phyloP scores from a whole-genome alignment of 2,329 filamentous ascomycete genomes.

The Penicillium sp. region DNA sequence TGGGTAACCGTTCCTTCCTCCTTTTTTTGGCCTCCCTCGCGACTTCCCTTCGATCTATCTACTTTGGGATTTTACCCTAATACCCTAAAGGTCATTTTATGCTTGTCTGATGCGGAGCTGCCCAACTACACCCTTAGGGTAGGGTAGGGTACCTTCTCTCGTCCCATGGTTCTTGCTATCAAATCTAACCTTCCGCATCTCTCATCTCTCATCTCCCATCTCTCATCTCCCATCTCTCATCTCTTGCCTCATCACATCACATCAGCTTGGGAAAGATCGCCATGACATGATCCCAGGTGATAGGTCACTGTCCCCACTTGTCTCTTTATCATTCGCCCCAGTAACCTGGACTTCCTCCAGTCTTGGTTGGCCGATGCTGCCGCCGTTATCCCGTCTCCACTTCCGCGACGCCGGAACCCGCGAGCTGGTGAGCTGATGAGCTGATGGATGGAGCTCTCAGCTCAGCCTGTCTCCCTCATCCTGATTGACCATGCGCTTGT shows the following conservation, averaged over 20 bases:
- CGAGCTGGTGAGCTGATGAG: conserved; percentile 14
- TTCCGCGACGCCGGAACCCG: conserved; percentile 20
- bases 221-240: too few relatives aligned
- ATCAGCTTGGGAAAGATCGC: conserved; percentile 6
- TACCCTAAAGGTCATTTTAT: too few relatives aligned
- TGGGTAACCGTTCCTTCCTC: conserved; percentile 17
- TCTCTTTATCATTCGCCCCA: conserved; percentile 10
- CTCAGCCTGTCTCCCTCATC: conserved; percentile 12
- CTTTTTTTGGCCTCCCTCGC: neutral
- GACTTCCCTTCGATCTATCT: too few relatives aligned
- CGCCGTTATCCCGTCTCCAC: conserved; percentile 24
- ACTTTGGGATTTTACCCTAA: too few relatives aligned
- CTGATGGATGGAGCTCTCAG: conserved; percentile 22
- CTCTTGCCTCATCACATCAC: neutral
- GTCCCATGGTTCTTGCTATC: too few relatives aligned
- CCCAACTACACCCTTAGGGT: too few relatives aligned
- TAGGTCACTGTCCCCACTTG: conserved; percentile 19
- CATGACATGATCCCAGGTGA: conserved; percentile 12
- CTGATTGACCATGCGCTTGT: conserved; percentile 5
- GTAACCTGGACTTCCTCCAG: conserved; percentile 17
- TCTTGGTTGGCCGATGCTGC: conserved; percentile 17
- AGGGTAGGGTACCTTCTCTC: too few relatives aligned
- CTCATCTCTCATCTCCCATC: too few relatives aligned
- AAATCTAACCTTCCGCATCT: too few relatives aligned
- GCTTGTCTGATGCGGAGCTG: too few relatives aligned